Evolutionary conservation across 176 grass and related monocot genomes (phyloP).

Genomic region (Cymbopogon citratus): DNA sequence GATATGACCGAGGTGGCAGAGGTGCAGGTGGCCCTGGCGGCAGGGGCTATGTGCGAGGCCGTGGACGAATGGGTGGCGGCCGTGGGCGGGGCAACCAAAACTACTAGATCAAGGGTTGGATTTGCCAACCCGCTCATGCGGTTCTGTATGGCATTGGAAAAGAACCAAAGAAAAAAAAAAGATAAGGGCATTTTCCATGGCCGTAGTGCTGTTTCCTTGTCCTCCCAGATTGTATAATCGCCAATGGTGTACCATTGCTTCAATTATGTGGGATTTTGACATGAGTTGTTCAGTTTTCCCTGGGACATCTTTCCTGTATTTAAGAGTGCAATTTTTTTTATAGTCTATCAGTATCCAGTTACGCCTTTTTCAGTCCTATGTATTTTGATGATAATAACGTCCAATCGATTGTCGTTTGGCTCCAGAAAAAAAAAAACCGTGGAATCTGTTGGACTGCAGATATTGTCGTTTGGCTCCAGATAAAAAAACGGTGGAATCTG

Average conservation of each 20-base stretch:
- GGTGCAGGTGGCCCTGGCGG: conserved; percentile 52
- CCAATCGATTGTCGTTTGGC: no score
- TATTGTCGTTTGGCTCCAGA: background rate
- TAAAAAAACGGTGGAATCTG: background rate
- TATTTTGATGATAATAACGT: background rate
- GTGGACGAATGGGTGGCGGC: conserved; percentile 60
- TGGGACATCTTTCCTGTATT: conserved; percentile 39
- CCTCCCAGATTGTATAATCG: conserved; percentile 33
- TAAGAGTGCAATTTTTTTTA: conserved; percentile 48
- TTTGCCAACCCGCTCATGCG: conserved; percentile 6
- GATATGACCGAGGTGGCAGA: conserved; percentile 65
- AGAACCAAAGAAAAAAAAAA: background rate
- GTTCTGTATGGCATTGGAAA: conserved; percentile 14
- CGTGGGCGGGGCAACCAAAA: conserved; percentile 53
- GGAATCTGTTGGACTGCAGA: background rate
- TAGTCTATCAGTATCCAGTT: background rate
- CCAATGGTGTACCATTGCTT: conserved; percentile 52
- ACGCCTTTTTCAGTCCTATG: background rate
- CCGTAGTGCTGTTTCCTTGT: conserved; percentile 14
- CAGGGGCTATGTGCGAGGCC: conserved; percentile 58
- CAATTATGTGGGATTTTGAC: conserved; percentile 56
- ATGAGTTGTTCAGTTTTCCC: conserved; percentile 25
- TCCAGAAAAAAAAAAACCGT: background rate
- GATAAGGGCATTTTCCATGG: conserved; percentile 11
- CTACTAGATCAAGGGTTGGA: conserved; percentile 32